phyloP scores from a whole-genome alignment of 345 rosid species.

The Eucalyptus rudis region DNA sequence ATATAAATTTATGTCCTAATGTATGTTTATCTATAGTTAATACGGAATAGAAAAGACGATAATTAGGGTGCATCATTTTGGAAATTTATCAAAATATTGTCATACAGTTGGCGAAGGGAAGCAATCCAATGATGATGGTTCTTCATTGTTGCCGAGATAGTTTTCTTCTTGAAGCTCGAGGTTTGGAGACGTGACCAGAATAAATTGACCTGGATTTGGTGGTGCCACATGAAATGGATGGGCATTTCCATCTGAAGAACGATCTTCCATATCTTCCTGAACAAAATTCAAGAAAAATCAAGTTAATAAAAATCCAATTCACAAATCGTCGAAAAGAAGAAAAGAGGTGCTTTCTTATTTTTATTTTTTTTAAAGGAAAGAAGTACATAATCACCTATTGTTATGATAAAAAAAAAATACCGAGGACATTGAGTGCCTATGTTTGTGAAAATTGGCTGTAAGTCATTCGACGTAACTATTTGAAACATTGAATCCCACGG shows the following conservation, averaged over 20 bases:
- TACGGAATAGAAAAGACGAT: background rate
- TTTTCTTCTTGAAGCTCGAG: background rate
- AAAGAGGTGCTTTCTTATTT: background rate
- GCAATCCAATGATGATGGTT: background rate
- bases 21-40: background rate
- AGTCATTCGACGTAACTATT: background rate
- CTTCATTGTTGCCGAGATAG: background rate
- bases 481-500: background rate
- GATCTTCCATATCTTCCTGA: background rate
- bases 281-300: background rate
- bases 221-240: background rate
- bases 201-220: background rate
- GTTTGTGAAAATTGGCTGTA: background rate
- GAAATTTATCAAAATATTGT: background rate
- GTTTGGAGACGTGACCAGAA: background rate
- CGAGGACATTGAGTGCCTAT: background rate
- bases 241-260: background rate
- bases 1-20: background rate
- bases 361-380: background rate
- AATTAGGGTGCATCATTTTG: background rate
- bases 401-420: background rate
- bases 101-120: background rate
- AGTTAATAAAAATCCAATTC: background rate
- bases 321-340: background rate
- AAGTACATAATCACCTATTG: background rate